Evolutionary conservation across 2,329 filamentous ascomycete species (phyloP).

Genomic region (Graphiopsis chlorocephala): DNA sequence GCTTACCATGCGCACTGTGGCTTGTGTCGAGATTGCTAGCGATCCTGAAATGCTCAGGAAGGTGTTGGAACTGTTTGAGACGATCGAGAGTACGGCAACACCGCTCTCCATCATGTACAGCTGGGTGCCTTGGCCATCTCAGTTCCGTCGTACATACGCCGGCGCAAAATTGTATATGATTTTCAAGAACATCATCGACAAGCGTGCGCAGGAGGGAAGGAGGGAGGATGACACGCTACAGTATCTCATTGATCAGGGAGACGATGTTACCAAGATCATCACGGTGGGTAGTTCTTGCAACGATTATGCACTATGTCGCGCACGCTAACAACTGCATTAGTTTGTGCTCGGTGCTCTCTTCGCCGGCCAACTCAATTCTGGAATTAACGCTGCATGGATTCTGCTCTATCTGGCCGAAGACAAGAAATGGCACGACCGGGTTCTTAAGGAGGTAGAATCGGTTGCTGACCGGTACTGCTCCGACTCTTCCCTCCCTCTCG

Average conservation of each 20-base stretch:
- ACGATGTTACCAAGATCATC: constrained; percentile 45
- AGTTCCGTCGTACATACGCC: constrained; percentile 45
- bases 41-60: constrained; percentile 42
- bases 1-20: constrained; percentile 58
- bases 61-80: constrained; percentile 47
- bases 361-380: constrained; percentile 57
- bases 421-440: constrained; percentile 44
- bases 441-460: constrained; percentile 48
- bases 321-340: constrained; percentile 25
- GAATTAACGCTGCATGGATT: constrained; percentile 55
- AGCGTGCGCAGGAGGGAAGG: constrained; percentile 42
- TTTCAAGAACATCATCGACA: constrained; percentile 48
- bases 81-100: constrained; percentile 46
- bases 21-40: constrained; percentile 53
- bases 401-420: constrained; percentile 50
- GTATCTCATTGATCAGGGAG: constrained; percentile 52
- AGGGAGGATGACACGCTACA: constrained; percentile 53
- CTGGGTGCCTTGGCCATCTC: constrained; percentile 47
- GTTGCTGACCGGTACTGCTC: constrained; percentile 44
- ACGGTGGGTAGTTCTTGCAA: constrained; percentile 29
- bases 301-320: neutral
- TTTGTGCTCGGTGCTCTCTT: constrained; percentile 56
- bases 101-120: constrained; percentile 53
- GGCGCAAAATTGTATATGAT: constrained; percentile 50
- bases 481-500: constrained; percentile 34